Conservation (phyloP, 805 yeast genomes). For the Metschnikowia colocasiae region DNA sequence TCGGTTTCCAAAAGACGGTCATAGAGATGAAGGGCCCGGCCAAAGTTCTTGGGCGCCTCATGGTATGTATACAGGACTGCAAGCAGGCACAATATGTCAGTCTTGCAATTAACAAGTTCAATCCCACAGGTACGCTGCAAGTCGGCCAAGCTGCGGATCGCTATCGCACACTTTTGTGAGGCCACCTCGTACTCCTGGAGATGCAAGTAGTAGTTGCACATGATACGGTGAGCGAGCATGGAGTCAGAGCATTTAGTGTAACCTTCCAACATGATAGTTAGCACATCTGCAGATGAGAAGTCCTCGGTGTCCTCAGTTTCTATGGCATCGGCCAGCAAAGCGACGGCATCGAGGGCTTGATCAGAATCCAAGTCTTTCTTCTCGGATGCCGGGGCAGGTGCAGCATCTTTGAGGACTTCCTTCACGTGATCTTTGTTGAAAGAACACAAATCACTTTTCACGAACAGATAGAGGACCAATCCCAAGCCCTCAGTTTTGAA, state of each 20-base stretch:
- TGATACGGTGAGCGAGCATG: constrained; percentile 62
- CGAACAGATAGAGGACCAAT: constrained; percentile 56
- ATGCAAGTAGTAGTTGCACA: constrained; percentile 56
- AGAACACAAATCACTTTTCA: constrained; percentile 65
- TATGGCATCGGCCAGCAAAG: constrained; percentile 3
- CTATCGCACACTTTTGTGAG: constrained; percentile 54
- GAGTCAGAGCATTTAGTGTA: constrained; percentile 38
- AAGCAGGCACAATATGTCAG: constrained; percentile 57
- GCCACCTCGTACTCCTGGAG: constrained; percentile 62
- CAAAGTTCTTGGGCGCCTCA: constrained; percentile 87
- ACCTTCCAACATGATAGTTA: constrained; percentile 50
- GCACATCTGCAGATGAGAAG: constrained; percentile 47
- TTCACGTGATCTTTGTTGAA: constrained; percentile 40
- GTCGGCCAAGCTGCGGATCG: constrained; percentile 53
- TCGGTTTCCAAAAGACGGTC: constrained; percentile 50
- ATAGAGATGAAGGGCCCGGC: constrained; percentile 68
- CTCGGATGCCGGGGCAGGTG: constrained; percentile 6
- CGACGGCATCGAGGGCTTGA: constrained; percentile 12
- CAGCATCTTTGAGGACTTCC: constrained; percentile 11
- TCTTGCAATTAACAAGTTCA: constrained; percentile 48
- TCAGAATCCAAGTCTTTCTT: constrained; percentile 6
- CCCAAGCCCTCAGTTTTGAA: constrained; percentile 65
- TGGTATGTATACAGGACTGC: constrained; percentile 78
- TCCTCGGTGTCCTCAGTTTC: constrained; percentile 10
- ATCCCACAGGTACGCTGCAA: constrained; percentile 45